Base-by-base conservation (phyloP, 345 rosid species). In the Eucalyptus pauciflora region DNA sequence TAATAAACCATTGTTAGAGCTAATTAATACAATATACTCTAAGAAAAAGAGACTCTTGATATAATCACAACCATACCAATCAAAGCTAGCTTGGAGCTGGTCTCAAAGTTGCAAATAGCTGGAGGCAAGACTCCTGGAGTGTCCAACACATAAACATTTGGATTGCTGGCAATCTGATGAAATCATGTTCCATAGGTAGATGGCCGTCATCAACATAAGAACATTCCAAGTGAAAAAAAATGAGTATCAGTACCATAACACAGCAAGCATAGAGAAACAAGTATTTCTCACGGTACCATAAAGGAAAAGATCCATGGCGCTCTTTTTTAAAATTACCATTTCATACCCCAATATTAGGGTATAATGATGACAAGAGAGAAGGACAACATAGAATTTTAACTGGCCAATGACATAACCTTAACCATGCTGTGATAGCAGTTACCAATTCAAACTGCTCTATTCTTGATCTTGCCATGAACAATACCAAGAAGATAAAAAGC, bases 121-220 rank as follows among this genome's bases (percentile, higher is more conserved):
- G 96, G 94, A 54, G 97, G 97, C 91, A 97, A 94, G 85, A 97
- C 88, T 52, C 99, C 96, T 18, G 99, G 99, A 48, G 99, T 97
- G 90, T 97, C 99, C 89, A 97, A 88, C 50, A 96, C 92, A 89
- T 94, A 97, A 31, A 95, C 88, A 90, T 92, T 96, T 27, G 99
- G 99, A 94, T 95, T 96, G 92, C 99, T 96, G 46, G 94, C 97
- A 31, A 96, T 94, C 99, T 96, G 94, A 17, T 25, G 48, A 31
- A 52, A 43, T 50, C 46, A 56, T 4, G 11, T 24, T 27, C 50
- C 85, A 41, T 14, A 2, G 22, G 49, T 31, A 31, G 49, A 41
- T 25, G 22, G 46, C 85, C 85, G 2, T 25, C 9, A 16, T 25
- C 33, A 5, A 62, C 27, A 88, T 18, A 52, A 50, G 41, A 43